Conservation (phyloP, 306 rosid species). For the Geum urbanum region DNA sequence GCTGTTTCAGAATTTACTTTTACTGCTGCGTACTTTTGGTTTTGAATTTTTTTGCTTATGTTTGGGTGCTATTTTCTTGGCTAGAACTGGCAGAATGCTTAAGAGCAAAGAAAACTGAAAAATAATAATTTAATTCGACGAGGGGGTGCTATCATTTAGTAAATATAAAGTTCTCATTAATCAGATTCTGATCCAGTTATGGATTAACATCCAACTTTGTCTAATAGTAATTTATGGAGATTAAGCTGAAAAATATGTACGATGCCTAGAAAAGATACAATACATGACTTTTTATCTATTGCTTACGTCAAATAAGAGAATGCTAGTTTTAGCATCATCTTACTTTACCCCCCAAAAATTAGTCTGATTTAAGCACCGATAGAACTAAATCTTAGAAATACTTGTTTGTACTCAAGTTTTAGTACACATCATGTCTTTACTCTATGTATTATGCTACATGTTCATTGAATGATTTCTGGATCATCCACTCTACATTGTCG, state of each 20-base stretch:
- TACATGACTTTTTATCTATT: not conserved
- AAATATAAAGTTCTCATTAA: not conserved
- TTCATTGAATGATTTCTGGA: not conserved
- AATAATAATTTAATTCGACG: not conserved
- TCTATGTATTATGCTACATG: not conserved
- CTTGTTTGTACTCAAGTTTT: not conserved
- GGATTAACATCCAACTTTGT: not conserved
- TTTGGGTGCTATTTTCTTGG: not conserved
- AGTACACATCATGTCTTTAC: not conserved
- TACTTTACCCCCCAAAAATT: not conserved
- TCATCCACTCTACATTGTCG: not conserved
- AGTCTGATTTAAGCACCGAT: not conserved
- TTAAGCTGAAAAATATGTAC: not conserved
- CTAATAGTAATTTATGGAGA: not conserved
- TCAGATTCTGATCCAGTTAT: slow-evolving; percentile 4
- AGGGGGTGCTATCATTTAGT: not conserved
- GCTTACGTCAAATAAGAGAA: not conserved
- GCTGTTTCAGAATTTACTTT: not conserved
- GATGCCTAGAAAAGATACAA: not conserved
- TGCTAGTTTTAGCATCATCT: not conserved
- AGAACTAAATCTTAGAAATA: not conserved
- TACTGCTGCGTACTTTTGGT: not conserved
- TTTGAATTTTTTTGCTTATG: not conserved
- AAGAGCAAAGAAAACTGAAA: not conserved
- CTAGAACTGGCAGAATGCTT: not conserved